Evolutionary conservation across 1,284 basidiomycete genomes (phyloP), one percentile per base, ranked within the genome.

Genomic region (Hypsizygus ulmarius): DNA sequence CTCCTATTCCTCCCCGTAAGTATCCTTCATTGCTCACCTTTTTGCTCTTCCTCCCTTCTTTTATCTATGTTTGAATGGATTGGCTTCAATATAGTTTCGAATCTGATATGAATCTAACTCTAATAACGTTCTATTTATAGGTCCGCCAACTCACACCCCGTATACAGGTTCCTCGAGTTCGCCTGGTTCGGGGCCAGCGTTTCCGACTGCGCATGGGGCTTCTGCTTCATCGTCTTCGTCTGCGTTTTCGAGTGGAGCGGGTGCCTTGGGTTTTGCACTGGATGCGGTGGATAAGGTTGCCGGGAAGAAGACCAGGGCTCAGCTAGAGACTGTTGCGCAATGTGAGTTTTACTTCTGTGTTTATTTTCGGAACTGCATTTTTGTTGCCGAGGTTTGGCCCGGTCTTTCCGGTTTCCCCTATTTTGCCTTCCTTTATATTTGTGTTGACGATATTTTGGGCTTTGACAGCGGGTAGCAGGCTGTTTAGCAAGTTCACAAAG

Each of bases 271-370:
- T 12, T 63, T 64, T 51, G 69, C 70, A 15, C 50, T 66, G 51
- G 68, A 49, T 55, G 67, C 71, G 15, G 67, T 76, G 35, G 72
- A 74, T 57, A 73, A 67, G 54, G 59, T 75, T 38, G 73, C 72
- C 14, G 75, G 75, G 12, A 67, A 63, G 53, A 69, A 69, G 51
- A 71, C 68, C 27, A 63, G 70, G 47, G 63, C 66, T 30, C 74
- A 74, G 54, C 54, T 78, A 14, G 73, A 75, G 52, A 64, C 57
- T 48, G 51, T 74, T 28, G 66, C 72, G 28, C 68, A 72, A 35
- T 64, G 73, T 76, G 51, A 59, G 72, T 69, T 45, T 25, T 33
- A 47, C 41, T 49, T 38, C 27, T 46, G 50, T 42, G 40, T 32
- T 7, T 47, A 9, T 29, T 25, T 50, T n/a, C n/a, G n/a, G n/a